phyloP scores from a whole-genome alignment of 2,329 filamentous ascomycete species.

The Trichoderma cornu-damae region DNA sequence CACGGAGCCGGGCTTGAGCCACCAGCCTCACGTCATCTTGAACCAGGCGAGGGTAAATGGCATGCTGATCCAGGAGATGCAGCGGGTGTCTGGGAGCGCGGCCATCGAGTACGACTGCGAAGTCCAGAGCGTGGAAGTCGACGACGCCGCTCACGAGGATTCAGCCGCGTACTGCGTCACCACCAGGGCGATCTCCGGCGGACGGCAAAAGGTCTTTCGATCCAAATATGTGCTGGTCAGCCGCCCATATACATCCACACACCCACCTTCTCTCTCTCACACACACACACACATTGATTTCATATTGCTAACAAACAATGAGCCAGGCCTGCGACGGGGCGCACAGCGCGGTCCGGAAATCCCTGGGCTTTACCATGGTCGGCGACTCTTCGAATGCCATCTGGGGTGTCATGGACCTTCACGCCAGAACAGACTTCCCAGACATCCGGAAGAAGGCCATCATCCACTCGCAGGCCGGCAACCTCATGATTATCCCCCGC shows the following conservation, averaged over 20 bases:
- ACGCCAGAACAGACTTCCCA: background rate
- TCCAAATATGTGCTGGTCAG: background rate
- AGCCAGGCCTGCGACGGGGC: background rate
- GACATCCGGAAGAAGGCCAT: background rate
- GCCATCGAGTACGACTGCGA: background rate
- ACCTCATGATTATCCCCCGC: background rate
- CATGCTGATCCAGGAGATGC: background rate
- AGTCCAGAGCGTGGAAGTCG: background rate
- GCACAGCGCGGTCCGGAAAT: background rate
- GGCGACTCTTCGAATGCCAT: background rate
- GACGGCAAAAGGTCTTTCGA: background rate
- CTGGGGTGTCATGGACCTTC: constrained; percentile 1
- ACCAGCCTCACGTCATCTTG: constrained; percentile 3
- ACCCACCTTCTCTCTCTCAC: background rate
- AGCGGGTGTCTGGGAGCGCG: background rate
- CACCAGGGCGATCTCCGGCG: background rate
- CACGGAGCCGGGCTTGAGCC: background rate
- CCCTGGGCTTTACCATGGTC: background rate
- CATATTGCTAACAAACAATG: background rate
- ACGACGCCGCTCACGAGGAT: background rate
- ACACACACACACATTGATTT: background rate
- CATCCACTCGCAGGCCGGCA: background rate
- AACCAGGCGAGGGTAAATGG: background rate
- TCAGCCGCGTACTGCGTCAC: background rate
- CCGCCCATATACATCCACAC: background rate